Conservation (phyloP, 176 grass and related monocot species). For the Calamus simplicifolius region DNA sequence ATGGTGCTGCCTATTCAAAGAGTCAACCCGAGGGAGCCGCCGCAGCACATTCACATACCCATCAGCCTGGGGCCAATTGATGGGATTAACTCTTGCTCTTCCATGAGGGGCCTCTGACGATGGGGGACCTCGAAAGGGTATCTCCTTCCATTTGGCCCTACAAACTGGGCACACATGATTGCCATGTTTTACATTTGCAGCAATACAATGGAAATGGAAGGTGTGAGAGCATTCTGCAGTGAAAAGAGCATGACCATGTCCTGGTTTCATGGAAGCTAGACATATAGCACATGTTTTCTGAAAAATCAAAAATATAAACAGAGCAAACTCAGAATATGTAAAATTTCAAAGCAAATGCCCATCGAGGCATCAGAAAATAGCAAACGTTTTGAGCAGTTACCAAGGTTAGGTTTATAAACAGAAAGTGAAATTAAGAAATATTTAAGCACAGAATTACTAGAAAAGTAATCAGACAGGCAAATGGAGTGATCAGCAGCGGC, state of each 20-base stretch:
- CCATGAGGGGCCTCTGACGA: constrained; percentile 27
- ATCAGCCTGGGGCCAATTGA: constrained; percentile 45
- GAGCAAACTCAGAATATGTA: neutral
- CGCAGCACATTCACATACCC: constrained; percentile 50
- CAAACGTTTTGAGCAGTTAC: no score
- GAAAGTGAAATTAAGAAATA: no score
- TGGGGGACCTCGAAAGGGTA: constrained; percentile 46
- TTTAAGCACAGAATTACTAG: no score
- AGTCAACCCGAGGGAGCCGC: constrained; percentile 49
- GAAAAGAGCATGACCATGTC: constrained; percentile 75
- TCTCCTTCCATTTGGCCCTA: constrained; percentile 70
- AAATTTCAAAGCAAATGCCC: neutral
- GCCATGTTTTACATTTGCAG: constrained; percentile 76
- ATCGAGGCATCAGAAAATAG: neutral
- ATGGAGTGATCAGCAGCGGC: no score
- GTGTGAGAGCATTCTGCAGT: constrained; percentile 82
- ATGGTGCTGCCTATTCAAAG: constrained; percentile 52
- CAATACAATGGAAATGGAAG: constrained; percentile 84
- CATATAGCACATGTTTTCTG: constrained; percentile 92
- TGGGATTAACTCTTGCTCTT: constrained; percentile 38
- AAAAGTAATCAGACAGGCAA: no score
- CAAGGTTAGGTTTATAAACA: no score
- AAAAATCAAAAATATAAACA: constrained; percentile 5
- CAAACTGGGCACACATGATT: constrained; percentile 67
- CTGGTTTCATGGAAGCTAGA: constrained; percentile 68